Evolutionary conservation across 73 alveolate species (phyloP), one percentile per base, ranked within the genome.

Genomic region (Paramecium sexaurelia): DNA sequence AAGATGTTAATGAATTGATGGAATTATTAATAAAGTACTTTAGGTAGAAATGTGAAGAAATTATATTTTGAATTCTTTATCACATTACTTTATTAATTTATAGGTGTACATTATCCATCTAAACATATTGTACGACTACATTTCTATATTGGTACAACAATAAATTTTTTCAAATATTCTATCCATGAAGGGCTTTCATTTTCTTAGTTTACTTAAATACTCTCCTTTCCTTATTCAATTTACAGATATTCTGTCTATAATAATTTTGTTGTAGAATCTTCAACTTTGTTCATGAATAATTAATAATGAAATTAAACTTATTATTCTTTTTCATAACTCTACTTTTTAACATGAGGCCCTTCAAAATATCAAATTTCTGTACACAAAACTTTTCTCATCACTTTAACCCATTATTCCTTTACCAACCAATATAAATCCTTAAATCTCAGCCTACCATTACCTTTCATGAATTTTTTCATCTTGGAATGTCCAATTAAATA

Each of bases 1-100:
- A 98, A 96, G 37, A 96, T 57, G 94, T 98, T 98, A 84, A 96
- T 95, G 96, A 97, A 97, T 92, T 94, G 91, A 57, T 92, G 93
- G 96, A 98, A 98, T 68, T 98, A 96, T 69, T 98, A 75, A 88
- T 91, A 96, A 15, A 98, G 97, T 15, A 95, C 98, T 43, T 95
- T 69, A 6, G 99, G 99, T 0, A 98, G 36, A 92, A 98, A 97
- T 8, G 99, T 96, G 9, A 98, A 13, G 35, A 90, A 84, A 43
- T 94, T 85, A 85, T 97, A 97, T 94, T 97, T 97, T 55, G 94
- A 89, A 85, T 97, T 97, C 92, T 91, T 69, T 9, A 95, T 87
- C 56, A 66, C 86, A 84, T 96, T 96, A 35, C 96, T 67, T 7
- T 95, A 92, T 73, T 68, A 45, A 19, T 93, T 92, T 36, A 39